Evolutionary conservation across 2,329 filamentous ascomycete genomes (phyloP).

Genomic region (Xylaria sp.): DNA sequence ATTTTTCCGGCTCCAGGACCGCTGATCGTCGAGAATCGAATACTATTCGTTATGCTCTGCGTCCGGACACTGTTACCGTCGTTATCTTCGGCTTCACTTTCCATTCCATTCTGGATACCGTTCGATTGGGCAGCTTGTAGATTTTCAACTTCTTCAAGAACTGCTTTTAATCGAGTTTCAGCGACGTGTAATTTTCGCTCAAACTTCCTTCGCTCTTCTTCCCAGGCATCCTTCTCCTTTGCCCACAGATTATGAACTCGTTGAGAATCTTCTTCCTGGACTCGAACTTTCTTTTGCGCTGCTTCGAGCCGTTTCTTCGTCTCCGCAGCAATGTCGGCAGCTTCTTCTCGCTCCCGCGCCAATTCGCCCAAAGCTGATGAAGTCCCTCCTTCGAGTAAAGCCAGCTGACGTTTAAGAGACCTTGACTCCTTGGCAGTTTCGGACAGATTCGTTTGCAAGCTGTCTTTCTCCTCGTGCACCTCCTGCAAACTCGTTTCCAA

Average conservation of each 20-base stretch:
- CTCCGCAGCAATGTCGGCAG: constrained; percentile 77
- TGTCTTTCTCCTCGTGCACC: constrained; percentile 78
- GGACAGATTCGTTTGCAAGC: constrained; percentile 70
- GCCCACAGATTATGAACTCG: constrained; percentile 84
- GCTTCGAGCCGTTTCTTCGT: constrained; percentile 80
- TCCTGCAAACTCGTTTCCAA: constrained; percentile 80
- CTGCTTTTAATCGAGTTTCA: constrained; percentile 82
- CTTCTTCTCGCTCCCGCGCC: constrained; percentile 85
- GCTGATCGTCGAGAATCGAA: constrained; percentile 78
- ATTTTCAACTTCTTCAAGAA: constrained; percentile 86
- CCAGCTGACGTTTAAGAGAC: constrained; percentile 84
- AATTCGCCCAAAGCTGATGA: constrained; percentile 87
- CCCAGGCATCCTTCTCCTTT: constrained; percentile 85
- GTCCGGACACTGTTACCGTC: constrained; percentile 80
- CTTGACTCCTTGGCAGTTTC: constrained; percentile 79
- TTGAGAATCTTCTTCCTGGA: constrained; percentile 84
- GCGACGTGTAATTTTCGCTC: constrained; percentile 91
- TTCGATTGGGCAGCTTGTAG: constrained; percentile 68
- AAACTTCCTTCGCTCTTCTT: constrained; percentile 81
- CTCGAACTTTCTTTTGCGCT: constrained; percentile 79
- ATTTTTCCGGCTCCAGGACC: constrained; percentile 65
- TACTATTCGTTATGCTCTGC: constrained; percentile 77
- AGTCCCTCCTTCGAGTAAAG: constrained; percentile 87
- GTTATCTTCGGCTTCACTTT: constrained; percentile 72
- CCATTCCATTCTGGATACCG: constrained; percentile 53